Evolutionary conservation across 2,329 filamentous ascomycete genomes (phyloP), one percentile per base, ranked within the genome.

Genomic region (Fusarium penzigii): DNA sequence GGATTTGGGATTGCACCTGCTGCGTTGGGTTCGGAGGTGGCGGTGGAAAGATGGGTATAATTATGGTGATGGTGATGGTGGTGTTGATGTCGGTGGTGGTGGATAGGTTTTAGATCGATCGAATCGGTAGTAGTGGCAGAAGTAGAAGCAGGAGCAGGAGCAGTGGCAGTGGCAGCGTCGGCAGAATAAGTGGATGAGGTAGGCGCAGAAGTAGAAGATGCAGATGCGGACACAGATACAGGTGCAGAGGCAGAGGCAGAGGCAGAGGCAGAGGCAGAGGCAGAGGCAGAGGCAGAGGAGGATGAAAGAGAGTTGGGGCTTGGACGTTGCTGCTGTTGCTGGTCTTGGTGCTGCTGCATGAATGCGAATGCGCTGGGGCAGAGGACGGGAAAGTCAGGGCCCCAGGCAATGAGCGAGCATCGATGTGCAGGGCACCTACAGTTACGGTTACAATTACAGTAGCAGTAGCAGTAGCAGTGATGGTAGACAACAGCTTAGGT

Each of bases 291-390:
- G 17, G 57, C 39, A 17, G 54, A 43, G 44, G 59, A 44, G 52
- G 58, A 48, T 46, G 63, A 56, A 51, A 46, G 45, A 59, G 63
- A 51, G 48, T 57, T 57, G 57, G 52, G 47, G 57, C 52, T 60
- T 42, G 63, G 56, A 52, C 55, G 54, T 52, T 65, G 32, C 32
- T 36, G 32, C 32, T 36, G 32, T 14, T 36, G 32, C 9, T 36
- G 32, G 5, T 36, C 5, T 14, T 36, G 32, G 5, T 14, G 32
- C 3, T 36, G 61, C 57, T 64, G 68, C 68, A 70, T 70, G 57
- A 68, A 70, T 59, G 55, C 65, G 57, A 68, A 70, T 59, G 55
- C 65, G 64, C 62, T 61, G 59, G 56, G 57, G 55, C 55, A 52
- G 48, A 56, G 46, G 51, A 59, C 60, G 60, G 57, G 10, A 36